Evolutionary conservation across 163 green algal species (phyloP), one percentile per base, ranked within the genome.

Genomic region (Botryococcus braunii): DNA sequence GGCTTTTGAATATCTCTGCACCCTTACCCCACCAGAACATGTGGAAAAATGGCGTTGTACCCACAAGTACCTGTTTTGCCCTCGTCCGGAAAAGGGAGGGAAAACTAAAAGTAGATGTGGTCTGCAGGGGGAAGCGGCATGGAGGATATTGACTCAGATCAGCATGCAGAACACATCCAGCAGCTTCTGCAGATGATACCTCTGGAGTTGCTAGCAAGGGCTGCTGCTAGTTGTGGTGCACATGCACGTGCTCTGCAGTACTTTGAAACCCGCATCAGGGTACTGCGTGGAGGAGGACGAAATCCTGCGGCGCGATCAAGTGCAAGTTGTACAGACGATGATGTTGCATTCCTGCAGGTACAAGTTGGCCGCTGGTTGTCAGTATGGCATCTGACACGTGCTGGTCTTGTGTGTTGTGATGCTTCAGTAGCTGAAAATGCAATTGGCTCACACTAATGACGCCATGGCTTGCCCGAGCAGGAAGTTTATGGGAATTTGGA

Each of bases 401-500:
- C 46, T 55, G 17, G 46, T 27, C 46, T 23, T 55, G 46, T 55
- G 17, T 55, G 46, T 27, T 55, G 49, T n/a, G n/a, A n/a, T n/a
- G n/a, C n/a, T n/a, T n/a, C n/a, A n/a, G n/a, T n/a, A n/a, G n/a
- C n/a, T n/a, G 55, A 23, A 62, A 62, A 32, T 23, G 21, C 25
- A 9, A 29, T 62, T 62, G 34, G 25, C 3, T 39, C 55, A 62
- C 27, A 29, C 55, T 1, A 2, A 31, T 31, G 27, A n/a, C n/a
- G n/a, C n/a, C n/a, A n/a, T n/a, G n/a, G n/a, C n/a, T n/a, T n/a
- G n/a, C n/a, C 17, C 17, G 43, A 52, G 59, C 74, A 94, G 69
- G 85, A 91, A 65, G 84, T 95, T 46, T 97, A 97, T 69, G 80
- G 83, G 5, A 81, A 84, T 49, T 74, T 98, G 65, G 92, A 95